A percentile compares a stretch with the other conserved stretches of the same genome.
phyloP scores from a whole-genome alignment of 192 early-diverging fungal genomes.

The Gamsiella multidivaricata region DNA sequence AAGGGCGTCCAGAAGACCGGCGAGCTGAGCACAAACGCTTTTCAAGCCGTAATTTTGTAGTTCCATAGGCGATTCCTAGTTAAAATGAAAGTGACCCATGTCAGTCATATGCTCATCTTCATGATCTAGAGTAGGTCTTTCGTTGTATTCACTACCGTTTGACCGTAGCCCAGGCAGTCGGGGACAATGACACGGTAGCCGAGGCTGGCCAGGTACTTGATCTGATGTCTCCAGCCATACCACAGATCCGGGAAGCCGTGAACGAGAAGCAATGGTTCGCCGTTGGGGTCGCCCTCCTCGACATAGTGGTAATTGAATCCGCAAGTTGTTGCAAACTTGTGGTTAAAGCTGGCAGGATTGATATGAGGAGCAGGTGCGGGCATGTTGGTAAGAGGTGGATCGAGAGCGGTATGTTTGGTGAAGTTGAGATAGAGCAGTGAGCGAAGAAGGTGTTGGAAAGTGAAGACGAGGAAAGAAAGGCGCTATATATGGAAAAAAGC shows the following conservation, averaged over 20 bases:
- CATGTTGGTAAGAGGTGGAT: background rate
- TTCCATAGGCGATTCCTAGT: slow-evolving; percentile 55
- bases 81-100: too few species aligned
- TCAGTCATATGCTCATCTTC: too few species aligned
- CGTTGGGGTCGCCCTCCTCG: slow-evolving; percentile 52
- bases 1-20: slow-evolving; percentile 67
- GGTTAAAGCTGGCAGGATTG: slow-evolving; percentile 28
- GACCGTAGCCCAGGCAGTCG: slow-evolving; percentile 64
- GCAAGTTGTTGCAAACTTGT: slow-evolving; percentile 31
- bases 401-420: background rate
- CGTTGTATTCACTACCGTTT: too few species aligned
- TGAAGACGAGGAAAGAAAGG: too few species aligned
- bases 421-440: background rate
- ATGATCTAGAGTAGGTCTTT: too few species aligned
- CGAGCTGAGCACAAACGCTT: slow-evolving; percentile 63
- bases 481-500: too few species aligned
- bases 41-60: slow-evolving; percentile 64
- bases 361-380: slow-evolving; percentile 7
- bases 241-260: slow-evolving; percentile 59
- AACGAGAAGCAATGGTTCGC: slow-evolving; percentile 43
- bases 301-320: slow-evolving; percentile 50
- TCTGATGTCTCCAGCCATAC: slow-evolving; percentile 61
- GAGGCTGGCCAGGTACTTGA: slow-evolving; percentile 60
- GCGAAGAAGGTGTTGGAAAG: background rate
- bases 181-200: slow-evolving; percentile 70